Base-by-base conservation (phyloP, 331 rosid species). In the Arachis monticola region DNA sequence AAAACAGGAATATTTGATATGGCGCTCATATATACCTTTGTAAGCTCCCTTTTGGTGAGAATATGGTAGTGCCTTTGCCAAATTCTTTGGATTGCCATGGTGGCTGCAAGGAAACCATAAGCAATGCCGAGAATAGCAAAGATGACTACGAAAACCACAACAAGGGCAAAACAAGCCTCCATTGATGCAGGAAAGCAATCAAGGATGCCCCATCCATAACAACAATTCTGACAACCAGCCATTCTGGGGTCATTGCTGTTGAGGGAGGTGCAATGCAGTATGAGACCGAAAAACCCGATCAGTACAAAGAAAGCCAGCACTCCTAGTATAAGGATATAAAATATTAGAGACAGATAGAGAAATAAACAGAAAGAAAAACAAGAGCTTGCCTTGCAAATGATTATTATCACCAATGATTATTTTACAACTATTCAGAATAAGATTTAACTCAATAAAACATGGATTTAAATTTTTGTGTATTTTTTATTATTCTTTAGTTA, bases 11-110 rank as follows among this genome's bases (percentile, higher is more conserved):
- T 10, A 42, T 55, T 69, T 52, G 56, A 74, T 30, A 9, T 8
- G 44, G 48, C 41, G 61, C 7, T 46, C 2, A 6, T 31, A 71
- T 22, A 13, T 76, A 92, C 97, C 93, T 89, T 92, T 9, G 99
- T 95, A 77, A 95, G 97, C 82, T 95, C 97, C 83, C 91, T 89
- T 87, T 92, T 95, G 79, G 99, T 95, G 77, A 95, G 97, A 78
- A 95, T 92, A 77, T 95, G 97, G 84, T 95, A 95, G 85, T 95
- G 99, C 84, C 97, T 87, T 85, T 95, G 99, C 99, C 99, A 95
- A 80, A 95, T 95, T 88, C 97, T 89, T 82, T 95, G 99, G 80
- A 92, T 90, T 64, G 92, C 97, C 99, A 95, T 90, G 52, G 99
- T 95, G 55, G 97, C 86, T 11, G 97, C 97, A 45, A 95, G 99